These are phyloP conservation scores for Xylaria acuta DNA, from an alignment of 495 filamentous ascomycete species.

Conservation along the genomic window DNA sequence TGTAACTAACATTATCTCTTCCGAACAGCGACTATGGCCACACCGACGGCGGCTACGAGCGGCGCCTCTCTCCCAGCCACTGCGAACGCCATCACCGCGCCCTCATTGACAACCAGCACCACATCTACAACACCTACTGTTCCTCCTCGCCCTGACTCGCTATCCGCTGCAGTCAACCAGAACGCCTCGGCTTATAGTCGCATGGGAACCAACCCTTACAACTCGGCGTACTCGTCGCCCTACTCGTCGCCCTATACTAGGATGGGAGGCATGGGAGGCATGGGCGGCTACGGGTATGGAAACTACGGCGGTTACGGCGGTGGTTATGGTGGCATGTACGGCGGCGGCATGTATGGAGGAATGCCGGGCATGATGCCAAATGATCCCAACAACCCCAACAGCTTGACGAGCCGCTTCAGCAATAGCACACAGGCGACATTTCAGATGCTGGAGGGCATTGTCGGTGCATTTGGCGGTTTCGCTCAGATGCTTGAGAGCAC, in stretches of 20 bases:
- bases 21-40: slow-evolving; percentile 48
- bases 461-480: slow-evolving; percentile 97
- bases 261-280: slow-evolving; percentile 49
- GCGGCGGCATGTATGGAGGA: slow-evolving; percentile 69
- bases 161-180: slow-evolving; percentile 78
- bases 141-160: slow-evolving; percentile 76
- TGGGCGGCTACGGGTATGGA: slow-evolving; percentile 54
- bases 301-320: slow-evolving; percentile 51
- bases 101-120: slow-evolving; percentile 52
- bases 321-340: slow-evolving; percentile 48
- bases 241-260: slow-evolving; percentile 57
- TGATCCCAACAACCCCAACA: slow-evolving; percentile 91
- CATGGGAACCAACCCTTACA: slow-evolving; percentile 60
- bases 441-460: slow-evolving; percentile 97
- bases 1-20: slow-evolving; percentile 33
- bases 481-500: slow-evolving; percentile 99
- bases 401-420: slow-evolving; percentile 86
- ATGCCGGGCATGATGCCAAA: slow-evolving; percentile 67
- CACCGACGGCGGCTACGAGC: slow-evolving; percentile 49
- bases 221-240: slow-evolving; percentile 51
- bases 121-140: slow-evolving; percentile 68
- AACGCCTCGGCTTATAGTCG: slow-evolving; percentile 81
- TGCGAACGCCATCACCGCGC: slow-evolving; percentile 51
- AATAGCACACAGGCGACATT: slow-evolving; percentile 97
- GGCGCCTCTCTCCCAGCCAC: slow-evolving; percentile 48